Evolutionary conservation across 2,329 filamentous ascomycete species (phyloP).

Genomic region (Hypoxylon sp.): DNA sequence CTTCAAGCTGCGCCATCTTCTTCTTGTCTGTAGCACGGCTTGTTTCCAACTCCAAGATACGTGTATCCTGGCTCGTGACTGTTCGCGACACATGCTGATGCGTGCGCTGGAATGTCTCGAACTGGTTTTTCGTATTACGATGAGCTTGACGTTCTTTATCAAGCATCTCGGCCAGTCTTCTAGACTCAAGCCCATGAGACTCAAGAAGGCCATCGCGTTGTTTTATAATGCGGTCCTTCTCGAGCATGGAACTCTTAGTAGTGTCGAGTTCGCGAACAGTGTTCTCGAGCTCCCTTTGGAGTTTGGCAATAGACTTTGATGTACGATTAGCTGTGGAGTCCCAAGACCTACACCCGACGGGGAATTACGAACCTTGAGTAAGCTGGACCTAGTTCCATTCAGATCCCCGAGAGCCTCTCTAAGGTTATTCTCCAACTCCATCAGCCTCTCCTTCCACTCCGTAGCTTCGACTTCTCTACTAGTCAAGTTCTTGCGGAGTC

Average conservation of each 20-base stretch:
- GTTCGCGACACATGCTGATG: constrained; percentile 89
- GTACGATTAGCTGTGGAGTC: constrained; percentile 32
- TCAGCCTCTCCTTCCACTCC: constrained; percentile 89
- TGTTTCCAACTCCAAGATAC: constrained; percentile 88
- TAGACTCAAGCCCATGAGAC: constrained; percentile 85
- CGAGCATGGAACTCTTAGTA: constrained; percentile 80
- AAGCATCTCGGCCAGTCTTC: constrained; percentile 85
- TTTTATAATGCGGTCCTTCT: constrained; percentile 91
- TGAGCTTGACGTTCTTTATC: constrained; percentile 90
- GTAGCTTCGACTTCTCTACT: constrained; percentile 88
- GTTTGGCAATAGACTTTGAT: constrained; percentile 79
- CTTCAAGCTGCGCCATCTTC: constrained; percentile 80
- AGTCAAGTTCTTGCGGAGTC: constrained; percentile 83
- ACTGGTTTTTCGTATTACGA: constrained; percentile 86
- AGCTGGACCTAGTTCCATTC: constrained; percentile 84
- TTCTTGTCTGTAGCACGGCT: constrained; percentile 81
- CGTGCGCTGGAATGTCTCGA: constrained; percentile 88
- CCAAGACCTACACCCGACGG: not conserved
- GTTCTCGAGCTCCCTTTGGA: constrained; percentile 88
- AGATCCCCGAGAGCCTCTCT: constrained; percentile 88
- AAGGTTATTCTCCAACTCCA: constrained; percentile 90
- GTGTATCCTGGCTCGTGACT: constrained; percentile 84
- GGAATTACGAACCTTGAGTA: constrained; percentile 74
- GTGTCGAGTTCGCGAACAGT: constrained; percentile 85
- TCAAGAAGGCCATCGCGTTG: constrained; percentile 91